phyloP scores from a whole-genome alignment of 1,139 yeast species.

The Saccharomycopsis crataegensis region DNA sequence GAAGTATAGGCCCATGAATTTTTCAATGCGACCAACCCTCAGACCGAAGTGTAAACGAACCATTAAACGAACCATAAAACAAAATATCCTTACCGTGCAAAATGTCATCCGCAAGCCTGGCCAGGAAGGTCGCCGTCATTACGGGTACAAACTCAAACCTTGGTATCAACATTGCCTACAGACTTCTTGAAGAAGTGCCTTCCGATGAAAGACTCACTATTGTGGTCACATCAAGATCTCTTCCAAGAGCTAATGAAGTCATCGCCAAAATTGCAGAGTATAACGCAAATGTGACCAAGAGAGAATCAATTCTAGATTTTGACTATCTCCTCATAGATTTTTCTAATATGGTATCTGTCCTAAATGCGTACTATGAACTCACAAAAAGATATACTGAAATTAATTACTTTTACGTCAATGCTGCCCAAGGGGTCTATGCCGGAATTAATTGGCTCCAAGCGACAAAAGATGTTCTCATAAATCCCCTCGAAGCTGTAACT shows the following conservation, averaged over 20 bases:
- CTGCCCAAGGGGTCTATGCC: slow-evolving; percentile 80
- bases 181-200: slow-evolving; percentile 58
- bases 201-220: slow-evolving; percentile 54
- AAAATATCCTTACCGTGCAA: too few species aligned
- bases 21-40: too few species aligned
- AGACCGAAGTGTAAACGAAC: too few species aligned
- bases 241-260: slow-evolving; percentile 77
- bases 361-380: slow-evolving; percentile 67
- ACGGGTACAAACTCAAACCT: slow-evolving; percentile 37
- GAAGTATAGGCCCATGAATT: too few species aligned
- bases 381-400: slow-evolving; percentile 53
- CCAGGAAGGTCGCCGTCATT: slow-evolving; percentile 11
- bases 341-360: slow-evolving; percentile 80
- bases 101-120: too few species aligned
- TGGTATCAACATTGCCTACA: slow-evolving; percentile 77
- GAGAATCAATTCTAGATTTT: slow-evolving; percentile 60
- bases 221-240: slow-evolving; percentile 80
- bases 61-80: too few species aligned
- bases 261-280: slow-evolving; percentile 52
- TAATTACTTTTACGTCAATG: slow-evolving; percentile 77
- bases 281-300: slow-evolving; percentile 33
- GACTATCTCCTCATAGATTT: slow-evolving; percentile 86
- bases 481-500: slow-evolving; percentile 77
- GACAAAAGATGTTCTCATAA: slow-evolving; percentile 47
- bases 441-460: slow-evolving; percentile 88